phyloP scores from a whole-genome alignment of 1,284 basidiomycete genomes.

The Fistulinella cinereoalba region DNA sequence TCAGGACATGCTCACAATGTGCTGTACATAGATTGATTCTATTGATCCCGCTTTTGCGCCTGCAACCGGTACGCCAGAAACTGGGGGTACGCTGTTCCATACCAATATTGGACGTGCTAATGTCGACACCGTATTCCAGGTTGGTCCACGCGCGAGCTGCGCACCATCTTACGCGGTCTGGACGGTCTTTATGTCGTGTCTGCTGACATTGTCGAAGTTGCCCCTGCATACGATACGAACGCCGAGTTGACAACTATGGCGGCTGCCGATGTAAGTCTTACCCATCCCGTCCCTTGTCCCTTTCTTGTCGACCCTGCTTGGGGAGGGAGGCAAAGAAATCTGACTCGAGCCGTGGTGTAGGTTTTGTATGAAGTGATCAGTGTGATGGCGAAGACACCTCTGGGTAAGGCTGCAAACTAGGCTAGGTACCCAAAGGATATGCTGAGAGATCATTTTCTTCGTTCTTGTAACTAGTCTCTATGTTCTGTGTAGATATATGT shows the following conservation, averaged over 20 bases:
- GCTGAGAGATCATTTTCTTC: neutral
- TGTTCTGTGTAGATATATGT: too few species aligned
- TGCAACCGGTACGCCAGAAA: conserved; percentile 67
- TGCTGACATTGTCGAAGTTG: conserved; percentile 80
- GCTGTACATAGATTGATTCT: conserved; percentile 59
- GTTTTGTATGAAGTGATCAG: conserved; percentile 72
- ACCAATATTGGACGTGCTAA: neutral
- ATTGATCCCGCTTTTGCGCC: conserved; percentile 79
- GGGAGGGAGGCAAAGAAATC: neutral
- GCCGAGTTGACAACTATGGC: conserved; percentile 78
- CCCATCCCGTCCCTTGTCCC: too few species aligned
- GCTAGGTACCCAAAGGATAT: too few species aligned
- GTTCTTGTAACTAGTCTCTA: neutral
- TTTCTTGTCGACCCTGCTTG: too few species aligned
- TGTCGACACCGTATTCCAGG: neutral
- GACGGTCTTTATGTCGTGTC: conserved; percentile 72
- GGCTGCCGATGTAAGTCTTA: conserved; percentile 64
- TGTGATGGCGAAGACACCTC: conserved; percentile 73
- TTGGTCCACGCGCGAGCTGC: conserved; percentile 33
- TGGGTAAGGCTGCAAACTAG: conserved; percentile 50
- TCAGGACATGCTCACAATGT: neutral
- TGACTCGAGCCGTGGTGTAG: conserved; percentile 33
- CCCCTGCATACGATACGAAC: conserved; percentile 78
- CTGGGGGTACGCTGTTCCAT: conserved; percentile 43
- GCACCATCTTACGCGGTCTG: conserved; percentile 69